Conservation (phyloP, 495 filamentous ascomycete species). For the Podospora anserina region DNA sequence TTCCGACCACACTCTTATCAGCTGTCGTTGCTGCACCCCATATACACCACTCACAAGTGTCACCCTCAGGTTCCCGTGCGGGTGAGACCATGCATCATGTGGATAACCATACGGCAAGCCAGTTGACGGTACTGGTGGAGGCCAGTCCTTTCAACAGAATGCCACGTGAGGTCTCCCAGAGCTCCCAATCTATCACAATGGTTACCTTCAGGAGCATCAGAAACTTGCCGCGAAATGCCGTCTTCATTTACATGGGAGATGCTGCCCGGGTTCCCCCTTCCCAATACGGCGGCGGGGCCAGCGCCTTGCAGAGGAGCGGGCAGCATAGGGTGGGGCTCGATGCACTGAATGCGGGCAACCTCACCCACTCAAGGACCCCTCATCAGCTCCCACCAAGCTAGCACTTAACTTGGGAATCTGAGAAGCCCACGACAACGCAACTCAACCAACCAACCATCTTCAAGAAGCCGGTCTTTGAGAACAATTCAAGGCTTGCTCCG, state of each 20-base stretch:
- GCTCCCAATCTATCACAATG: not conserved
- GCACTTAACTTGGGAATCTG: not conserved
- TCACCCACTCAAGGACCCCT: not conserved
- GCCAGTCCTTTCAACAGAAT: not conserved
- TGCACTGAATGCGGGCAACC: not conserved
- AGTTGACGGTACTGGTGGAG: not conserved
- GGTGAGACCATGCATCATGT: slow-evolving; percentile 7
- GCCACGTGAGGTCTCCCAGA: not conserved
- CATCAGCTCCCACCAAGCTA: not conserved
- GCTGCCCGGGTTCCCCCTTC: not conserved
- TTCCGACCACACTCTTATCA: not conserved
- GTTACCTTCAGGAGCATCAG: not conserved
- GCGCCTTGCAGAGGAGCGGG: not conserved
- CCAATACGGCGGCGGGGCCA: not conserved
- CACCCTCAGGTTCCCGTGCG: not conserved
- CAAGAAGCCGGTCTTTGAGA: not conserved
- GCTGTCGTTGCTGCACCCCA: not conserved
- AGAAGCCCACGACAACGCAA: not conserved
- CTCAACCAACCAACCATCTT: not conserved
- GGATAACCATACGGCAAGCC: not conserved
- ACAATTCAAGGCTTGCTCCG: not conserved
- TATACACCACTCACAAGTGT: not conserved
- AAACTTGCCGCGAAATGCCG: not conserved
- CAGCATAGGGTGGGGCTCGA: not conserved
- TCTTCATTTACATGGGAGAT: not conserved